Evolutionary conservation across 192 early-diverging fungal species (phyloP).

Genomic region (Kappamyces sp.): DNA sequence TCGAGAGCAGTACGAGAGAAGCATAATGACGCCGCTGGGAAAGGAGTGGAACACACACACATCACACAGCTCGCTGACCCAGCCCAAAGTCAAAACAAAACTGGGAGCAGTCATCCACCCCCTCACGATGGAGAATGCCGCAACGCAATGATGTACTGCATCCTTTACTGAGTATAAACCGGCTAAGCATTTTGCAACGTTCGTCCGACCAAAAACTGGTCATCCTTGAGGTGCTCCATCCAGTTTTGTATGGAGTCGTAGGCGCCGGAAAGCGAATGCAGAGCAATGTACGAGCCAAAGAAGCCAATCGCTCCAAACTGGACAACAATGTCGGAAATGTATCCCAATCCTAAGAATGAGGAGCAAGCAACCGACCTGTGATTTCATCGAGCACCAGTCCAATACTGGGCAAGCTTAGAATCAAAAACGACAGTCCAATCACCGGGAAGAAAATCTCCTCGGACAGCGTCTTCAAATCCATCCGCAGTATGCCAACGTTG

Average conservation of each 20-base stretch:
- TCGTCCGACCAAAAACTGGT: slow-evolving; percentile 78
- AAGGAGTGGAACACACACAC: slow-evolving; percentile 90
- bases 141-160: slow-evolving; percentile 1
- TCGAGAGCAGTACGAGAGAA: slow-evolving; percentile 83
- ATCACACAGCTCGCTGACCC: slow-evolving; percentile 64
- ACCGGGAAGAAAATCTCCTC: neutral
- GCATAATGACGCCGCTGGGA: slow-evolving; percentile 79
- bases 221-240: slow-evolving; percentile 74
- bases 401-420: slow-evolving; percentile 8
- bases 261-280: slow-evolving; percentile 17
- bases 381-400: neutral
- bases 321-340: slow-evolving; percentile 17
- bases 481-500: slow-evolving; percentile 12
- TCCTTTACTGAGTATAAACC: too few relatives aligned
- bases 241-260: slow-evolving; percentile 46
- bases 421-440: neutral
- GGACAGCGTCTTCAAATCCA: neutral
- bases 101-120: slow-evolving; percentile 86
- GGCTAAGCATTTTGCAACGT: slow-evolving; percentile 65
- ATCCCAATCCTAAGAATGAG: slow-evolving; percentile 17
- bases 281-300: too few relatives aligned
- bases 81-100: slow-evolving; percentile 78
- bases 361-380: neutral
- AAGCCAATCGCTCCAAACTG: slow-evolving; percentile 15
- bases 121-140: slow-evolving; percentile 21